Conservation (phyloP, 139 green algal species). For the Tetraselmis chui region DNA sequence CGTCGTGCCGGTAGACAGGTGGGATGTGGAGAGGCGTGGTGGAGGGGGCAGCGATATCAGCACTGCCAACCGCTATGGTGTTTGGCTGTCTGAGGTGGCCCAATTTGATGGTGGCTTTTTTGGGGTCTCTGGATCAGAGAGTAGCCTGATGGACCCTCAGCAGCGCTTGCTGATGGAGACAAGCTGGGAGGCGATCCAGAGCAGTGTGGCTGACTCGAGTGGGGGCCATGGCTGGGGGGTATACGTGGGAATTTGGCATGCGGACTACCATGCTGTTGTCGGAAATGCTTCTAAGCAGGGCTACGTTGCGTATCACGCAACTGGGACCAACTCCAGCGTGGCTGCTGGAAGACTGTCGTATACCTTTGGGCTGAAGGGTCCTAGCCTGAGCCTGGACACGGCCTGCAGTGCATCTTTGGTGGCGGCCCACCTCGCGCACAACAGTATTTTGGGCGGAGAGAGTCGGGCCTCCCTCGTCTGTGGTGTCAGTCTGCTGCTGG, state of each 20-base stretch:
- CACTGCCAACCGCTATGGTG: conserved; percentile 35
- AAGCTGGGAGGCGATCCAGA: conserved; percentile 25
- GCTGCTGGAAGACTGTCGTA: conserved; percentile 75
- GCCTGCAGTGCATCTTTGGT: conserved; percentile 75
- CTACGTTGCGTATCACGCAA: conserved; percentile 56
- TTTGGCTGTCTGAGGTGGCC: conserved; percentile 32
- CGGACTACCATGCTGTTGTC: conserved; percentile 62
- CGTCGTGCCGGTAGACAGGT: background rate
- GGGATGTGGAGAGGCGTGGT: background rate
- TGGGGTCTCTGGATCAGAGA: conserved; percentile 44
- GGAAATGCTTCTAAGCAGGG: conserved; percentile 23
- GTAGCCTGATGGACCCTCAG: conserved; percentile 62
- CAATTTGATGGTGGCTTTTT: conserved; percentile 71
- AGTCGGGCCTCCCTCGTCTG: background rate
- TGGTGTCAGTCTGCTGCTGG: conserved; percentile 9
- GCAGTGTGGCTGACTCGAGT: background rate
- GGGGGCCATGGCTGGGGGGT: conserved; percentile 19
- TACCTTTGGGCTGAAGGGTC: conserved; percentile 65
- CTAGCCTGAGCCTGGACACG: conserved; percentile 59
- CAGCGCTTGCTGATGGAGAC: conserved; percentile 37
- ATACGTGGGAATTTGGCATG: conserved; percentile 57
- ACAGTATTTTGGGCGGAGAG: background rate
- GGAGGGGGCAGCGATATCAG: too few relatives aligned
- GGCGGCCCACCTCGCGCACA: conserved; percentile 41
- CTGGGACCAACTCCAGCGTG: conserved; percentile 46